Conservation (phyloP, 2,329 filamentous ascomycete species). For the Thermothelomyces thermophilus region DNA sequence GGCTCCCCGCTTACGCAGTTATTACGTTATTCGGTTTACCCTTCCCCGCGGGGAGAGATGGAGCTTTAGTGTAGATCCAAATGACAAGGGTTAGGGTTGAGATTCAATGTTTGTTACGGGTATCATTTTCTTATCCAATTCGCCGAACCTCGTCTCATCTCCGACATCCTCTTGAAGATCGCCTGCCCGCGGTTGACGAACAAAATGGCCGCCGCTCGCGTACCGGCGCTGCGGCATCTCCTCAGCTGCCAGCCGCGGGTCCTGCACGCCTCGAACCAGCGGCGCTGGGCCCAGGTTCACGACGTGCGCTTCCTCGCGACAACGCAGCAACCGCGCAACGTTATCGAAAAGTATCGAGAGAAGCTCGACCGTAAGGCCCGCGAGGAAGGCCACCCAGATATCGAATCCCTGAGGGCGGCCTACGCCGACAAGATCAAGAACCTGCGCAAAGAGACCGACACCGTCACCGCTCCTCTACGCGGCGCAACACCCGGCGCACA, state of each 20-base stretch:
- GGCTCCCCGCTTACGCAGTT: slow-evolving; percentile 15
- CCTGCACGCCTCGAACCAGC: slow-evolving; percentile 47
- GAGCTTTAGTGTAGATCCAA: too few relatives aligned
- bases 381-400: slow-evolving; percentile 60
- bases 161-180: background rate
- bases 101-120: background rate
- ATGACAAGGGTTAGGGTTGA: slow-evolving; percentile 18
- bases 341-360: slow-evolving; percentile 78
- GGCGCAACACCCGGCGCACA: background rate
- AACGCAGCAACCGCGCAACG: slow-evolving; percentile 57
- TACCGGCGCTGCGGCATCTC: slow-evolving; percentile 31
- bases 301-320: slow-evolving; percentile 86
- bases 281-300: slow-evolving; percentile 85
- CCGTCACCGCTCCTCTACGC: slow-evolving; percentile 33
- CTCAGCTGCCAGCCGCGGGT: slow-evolving; percentile 29
- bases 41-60: too few relatives aligned
- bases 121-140: background rate
- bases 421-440: slow-evolving; percentile 79
- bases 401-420: slow-evolving; percentile 70
- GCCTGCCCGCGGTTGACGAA: background rate
- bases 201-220: slow-evolving; percentile 15
- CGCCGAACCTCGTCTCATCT: background rate
- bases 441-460: slow-evolving; percentile 61
- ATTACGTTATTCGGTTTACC: too few relatives aligned
- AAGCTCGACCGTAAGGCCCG: slow-evolving; percentile 81